phyloP scores from a whole-genome alignment of 768 basidiomycete species.

The Russula griseocarnosa region DNA sequence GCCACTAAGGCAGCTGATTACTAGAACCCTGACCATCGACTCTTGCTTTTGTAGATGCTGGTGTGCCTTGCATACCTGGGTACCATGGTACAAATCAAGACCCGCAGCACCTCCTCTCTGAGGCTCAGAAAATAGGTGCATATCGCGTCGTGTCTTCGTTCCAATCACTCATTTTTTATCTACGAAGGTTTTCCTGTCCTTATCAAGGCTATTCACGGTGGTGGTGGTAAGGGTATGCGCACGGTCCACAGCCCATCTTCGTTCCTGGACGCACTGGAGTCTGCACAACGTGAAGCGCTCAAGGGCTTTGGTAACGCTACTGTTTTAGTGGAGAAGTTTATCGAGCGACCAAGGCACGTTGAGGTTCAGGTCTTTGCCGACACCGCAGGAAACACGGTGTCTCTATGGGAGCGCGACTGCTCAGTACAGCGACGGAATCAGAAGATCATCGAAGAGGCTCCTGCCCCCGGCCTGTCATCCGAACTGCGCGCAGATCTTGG shows the following conservation, averaged over 20 bases:
- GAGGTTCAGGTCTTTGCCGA: conserved; percentile 97
- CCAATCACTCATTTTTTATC: neutral
- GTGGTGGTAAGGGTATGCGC: conserved; percentile 95
- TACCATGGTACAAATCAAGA: conserved; percentile 87
- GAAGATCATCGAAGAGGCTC: conserved; percentile 95
- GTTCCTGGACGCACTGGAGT: conserved; percentile 75
- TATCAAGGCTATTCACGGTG: conserved; percentile 96
- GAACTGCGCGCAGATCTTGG: conserved; percentile 79
- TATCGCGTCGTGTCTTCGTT: neutral
- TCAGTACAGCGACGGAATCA: conserved; percentile 90
- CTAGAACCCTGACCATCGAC: neutral
- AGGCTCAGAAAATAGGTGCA: conserved; percentile 68
- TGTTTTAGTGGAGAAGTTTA: conserved; percentile 87
- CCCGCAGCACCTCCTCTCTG: conserved; percentile 58
- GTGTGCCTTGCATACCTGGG: conserved; percentile 90
- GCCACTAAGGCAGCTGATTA: neutral
- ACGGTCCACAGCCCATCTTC: conserved; percentile 62
- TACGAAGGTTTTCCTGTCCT: conserved; percentile 76
- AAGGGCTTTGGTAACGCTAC: conserved; percentile 86
- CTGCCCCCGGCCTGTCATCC: conserved; percentile 79
- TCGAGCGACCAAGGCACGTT: conserved; percentile 81
- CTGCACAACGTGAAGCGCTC: conserved; percentile 84
- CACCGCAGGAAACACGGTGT: conserved; percentile 71
- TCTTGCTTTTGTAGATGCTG: conserved; percentile 52
- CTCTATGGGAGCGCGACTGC: conserved; percentile 94